Percentiles rank a stretch among this genome's conserved stretches.
These are phyloP conservation scores for Penicillium sp. DNA, from an alignment of 2,329 filamentous ascomycete species.

Conservation along the genomic window DNA sequence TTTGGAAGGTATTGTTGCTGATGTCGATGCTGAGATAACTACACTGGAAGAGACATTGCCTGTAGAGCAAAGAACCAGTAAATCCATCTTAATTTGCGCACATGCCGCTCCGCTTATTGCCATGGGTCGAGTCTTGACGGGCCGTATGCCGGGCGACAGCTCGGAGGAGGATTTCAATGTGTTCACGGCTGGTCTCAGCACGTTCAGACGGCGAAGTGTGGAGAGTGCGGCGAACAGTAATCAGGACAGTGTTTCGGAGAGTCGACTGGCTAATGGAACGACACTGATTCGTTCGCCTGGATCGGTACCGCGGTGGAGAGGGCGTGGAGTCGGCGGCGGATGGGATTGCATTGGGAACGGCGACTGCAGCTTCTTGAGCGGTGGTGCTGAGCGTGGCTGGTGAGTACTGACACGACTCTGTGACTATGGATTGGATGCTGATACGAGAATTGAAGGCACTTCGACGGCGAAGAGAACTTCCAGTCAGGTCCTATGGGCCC, in stretches of 20 bases:
- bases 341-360: slow-evolving; percentile 82
- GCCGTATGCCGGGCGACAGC: slow-evolving; percentile 69
- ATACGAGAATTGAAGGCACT: slow-evolving; percentile 40
- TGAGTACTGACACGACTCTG: slow-evolving; percentile 45
- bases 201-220: slow-evolving; percentile 56
- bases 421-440: slow-evolving; percentile 19
- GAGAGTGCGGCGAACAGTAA: slow-evolving; percentile 24
- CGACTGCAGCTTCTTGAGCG: slow-evolving; percentile 78
- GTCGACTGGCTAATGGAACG: slow-evolving; percentile 32
- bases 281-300: slow-evolving; percentile 21
- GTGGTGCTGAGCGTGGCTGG: slow-evolving; percentile 88
- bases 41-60: slow-evolving; percentile 52
- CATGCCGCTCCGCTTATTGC: slow-evolving; percentile 91
- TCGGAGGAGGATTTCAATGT: slow-evolving; percentile 79
- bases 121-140: slow-evolving; percentile 79
- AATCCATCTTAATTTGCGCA: slow-evolving; percentile 75
- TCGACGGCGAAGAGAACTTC: slow-evolving; percentile 50
- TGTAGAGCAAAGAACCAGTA: slow-evolving; percentile 50
- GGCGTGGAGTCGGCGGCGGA: slow-evolving; percentile 67
- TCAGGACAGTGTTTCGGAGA: slow-evolving; percentile 9
- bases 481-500: slow-evolving; percentile 38
- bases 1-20: slow-evolving; percentile 68
- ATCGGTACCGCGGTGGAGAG: slow-evolving; percentile 55
- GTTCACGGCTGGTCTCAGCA: slow-evolving; percentile 79
- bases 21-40: slow-evolving; percentile 62